Evolutionary conservation across 768 basidiomycete genomes (phyloP).

Genomic region (Pilatotrama ljubarskyi): DNA sequence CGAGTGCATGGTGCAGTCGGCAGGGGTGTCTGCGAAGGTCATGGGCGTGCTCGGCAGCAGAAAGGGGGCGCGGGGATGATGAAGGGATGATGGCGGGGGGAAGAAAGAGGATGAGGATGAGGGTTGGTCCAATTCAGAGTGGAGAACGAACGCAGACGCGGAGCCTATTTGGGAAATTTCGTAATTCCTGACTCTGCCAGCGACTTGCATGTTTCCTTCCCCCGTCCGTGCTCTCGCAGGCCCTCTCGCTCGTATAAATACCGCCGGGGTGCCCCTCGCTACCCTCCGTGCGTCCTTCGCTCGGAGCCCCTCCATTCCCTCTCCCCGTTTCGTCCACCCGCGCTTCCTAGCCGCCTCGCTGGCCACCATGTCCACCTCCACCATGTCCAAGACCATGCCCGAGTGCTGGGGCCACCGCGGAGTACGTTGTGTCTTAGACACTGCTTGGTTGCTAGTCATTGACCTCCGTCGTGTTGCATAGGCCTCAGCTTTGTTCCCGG

Average conservation of each 20-base stretch:
- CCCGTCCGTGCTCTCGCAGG: background rate
- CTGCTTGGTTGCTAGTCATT: constrained; percentile 8
- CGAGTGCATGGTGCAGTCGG: background rate
- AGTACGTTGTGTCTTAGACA: constrained; percentile 38
- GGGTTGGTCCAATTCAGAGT: background rate
- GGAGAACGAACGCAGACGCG: background rate
- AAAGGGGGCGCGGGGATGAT: constrained; percentile 7
- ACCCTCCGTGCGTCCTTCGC: constrained; percentile 1
- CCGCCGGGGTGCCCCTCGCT: background rate
- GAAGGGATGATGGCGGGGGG: constrained; percentile 6
- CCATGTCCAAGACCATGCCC: constrained; percentile 23
- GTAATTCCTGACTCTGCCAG: constrained; percentile 5
- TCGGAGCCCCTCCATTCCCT: background rate
- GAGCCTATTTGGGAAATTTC: constrained; percentile 1
- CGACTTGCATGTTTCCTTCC: constrained; percentile 5
- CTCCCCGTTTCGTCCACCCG: constrained; percentile 2
- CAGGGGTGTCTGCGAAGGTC: background rate
- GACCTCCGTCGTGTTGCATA: constrained; percentile 32
- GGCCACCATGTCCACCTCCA: constrained; percentile 23
- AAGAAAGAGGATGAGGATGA: background rate
- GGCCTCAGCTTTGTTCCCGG: constrained; percentile 86
- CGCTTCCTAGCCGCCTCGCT: constrained; percentile 16
- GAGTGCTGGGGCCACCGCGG: constrained; percentile 86
- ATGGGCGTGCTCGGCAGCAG: constrained; percentile 11
- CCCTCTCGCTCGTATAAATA: constrained; percentile 1